phyloP scores from a whole-genome alignment of 2,329 filamentous ascomycete genomes.

The Trichophyton benhamiae region DNA sequence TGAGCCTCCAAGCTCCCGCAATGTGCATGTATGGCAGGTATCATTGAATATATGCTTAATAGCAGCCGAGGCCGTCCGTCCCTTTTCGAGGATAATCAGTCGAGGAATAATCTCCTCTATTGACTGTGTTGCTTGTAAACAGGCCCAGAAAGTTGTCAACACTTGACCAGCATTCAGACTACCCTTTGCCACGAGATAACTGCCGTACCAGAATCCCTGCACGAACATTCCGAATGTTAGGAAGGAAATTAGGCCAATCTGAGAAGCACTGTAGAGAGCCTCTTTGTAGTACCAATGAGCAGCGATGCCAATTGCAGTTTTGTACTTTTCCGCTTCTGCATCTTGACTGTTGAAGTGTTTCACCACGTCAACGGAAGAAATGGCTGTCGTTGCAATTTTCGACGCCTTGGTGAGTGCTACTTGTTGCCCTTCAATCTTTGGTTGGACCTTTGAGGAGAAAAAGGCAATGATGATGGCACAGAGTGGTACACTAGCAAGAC shows the following conservation, averaged over 20 bases:
- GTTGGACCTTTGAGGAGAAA: slow-evolving; percentile 49
- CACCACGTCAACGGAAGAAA: slow-evolving; percentile 68
- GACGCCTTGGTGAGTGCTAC: slow-evolving; percentile 55
- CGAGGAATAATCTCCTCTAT: slow-evolving; percentile 64
- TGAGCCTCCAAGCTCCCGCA: slow-evolving; percentile 20
- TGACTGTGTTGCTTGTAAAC: slow-evolving; percentile 61
- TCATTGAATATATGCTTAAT: slow-evolving; percentile 39
- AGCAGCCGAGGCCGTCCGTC: slow-evolving; percentile 57
- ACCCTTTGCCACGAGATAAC: slow-evolving; percentile 52
- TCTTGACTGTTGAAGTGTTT: slow-evolving; percentile 72
- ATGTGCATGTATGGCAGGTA: background rate
- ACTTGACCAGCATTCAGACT: slow-evolving; percentile 52
- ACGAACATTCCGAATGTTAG: slow-evolving; percentile 71
- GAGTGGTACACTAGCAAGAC: slow-evolving; percentile 60
- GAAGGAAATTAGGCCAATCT: slow-evolving; percentile 61
- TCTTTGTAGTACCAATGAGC: slow-evolving; percentile 54
- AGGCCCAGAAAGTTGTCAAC: slow-evolving; percentile 75
- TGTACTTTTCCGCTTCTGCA: slow-evolving; percentile 57
- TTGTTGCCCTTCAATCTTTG: slow-evolving; percentile 58
- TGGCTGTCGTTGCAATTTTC: slow-evolving; percentile 56
- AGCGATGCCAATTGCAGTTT: slow-evolving; percentile 43
- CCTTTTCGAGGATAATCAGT: slow-evolving; percentile 65
- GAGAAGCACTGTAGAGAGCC: slow-evolving; percentile 55
- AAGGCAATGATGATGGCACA: slow-evolving; percentile 49
- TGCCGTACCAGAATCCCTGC: slow-evolving; percentile 80